These are phyloP conservation scores for Ceratorhiza oryzae-sativae DNA, from an alignment of 1,284 basidiomycete genomes.

Conservation along the genomic window DNA sequence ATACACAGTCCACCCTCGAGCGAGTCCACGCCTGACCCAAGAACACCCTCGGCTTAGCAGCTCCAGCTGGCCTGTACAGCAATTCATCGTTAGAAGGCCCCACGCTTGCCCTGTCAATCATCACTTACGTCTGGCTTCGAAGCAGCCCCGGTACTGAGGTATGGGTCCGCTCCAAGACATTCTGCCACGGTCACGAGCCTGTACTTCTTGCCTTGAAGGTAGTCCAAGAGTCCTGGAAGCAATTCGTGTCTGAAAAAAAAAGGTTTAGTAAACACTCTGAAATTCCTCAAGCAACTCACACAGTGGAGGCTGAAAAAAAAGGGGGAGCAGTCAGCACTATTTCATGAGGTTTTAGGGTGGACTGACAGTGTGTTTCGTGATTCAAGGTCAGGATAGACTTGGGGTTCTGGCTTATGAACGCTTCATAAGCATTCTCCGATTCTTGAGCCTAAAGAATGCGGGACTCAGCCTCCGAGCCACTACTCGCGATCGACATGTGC, in stretches of 20 bases:
- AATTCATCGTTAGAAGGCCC: not conserved
- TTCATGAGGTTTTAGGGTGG: too few species aligned
- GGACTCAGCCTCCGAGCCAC: too few species aligned
- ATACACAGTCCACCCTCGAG: not conserved
- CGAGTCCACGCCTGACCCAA: not conserved
- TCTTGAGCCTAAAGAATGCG: not conserved
- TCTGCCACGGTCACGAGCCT: slow-evolving; percentile 42
- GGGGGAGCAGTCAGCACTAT: not conserved
- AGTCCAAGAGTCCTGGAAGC: slow-evolving; percentile 11
- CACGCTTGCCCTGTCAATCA: too few species aligned
- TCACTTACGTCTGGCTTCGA: not conserved
- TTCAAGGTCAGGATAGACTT: slow-evolving; percentile 40
- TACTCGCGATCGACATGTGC: too few species aligned
- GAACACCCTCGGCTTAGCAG: not conserved
- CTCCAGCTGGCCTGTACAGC: slow-evolving; percentile 1
- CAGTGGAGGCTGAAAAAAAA: slow-evolving; percentile 9
- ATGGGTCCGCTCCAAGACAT: slow-evolving; percentile 39
- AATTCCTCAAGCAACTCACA: slow-evolving; percentile 2
- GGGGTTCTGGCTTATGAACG: not conserved
- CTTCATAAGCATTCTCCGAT: slow-evolving; percentile 8
- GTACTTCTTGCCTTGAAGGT: slow-evolving; percentile 31
- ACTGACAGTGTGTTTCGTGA: slow-evolving; percentile 41
- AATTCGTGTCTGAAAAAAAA: not conserved
- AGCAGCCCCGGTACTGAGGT: slow-evolving; percentile 15
- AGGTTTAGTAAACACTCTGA: slow-evolving; percentile 1